phyloP scores from a whole-genome alignment of 1,284 basidiomycete genomes.

The Trametes versicolor region DNA sequence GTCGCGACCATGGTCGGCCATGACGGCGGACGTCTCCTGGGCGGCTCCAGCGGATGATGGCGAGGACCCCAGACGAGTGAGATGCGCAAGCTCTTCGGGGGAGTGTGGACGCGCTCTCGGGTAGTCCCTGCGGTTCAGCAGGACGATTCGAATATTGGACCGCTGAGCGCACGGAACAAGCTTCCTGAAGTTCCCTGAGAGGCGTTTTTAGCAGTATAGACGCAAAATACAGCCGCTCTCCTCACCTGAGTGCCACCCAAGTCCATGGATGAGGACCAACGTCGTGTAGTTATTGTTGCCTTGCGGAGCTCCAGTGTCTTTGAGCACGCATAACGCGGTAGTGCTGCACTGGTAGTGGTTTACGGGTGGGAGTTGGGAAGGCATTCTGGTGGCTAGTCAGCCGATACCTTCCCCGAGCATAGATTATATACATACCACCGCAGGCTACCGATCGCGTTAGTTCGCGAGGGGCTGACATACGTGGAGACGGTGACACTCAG shows the following conservation, averaged over 20 bases:
- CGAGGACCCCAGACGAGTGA: neutral
- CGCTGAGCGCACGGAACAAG: slow-evolving; percentile 9
- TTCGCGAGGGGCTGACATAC: neutral
- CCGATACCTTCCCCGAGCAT: neutral
- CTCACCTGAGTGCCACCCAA: slow-evolving; percentile 30
- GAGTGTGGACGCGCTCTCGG: slow-evolving; percentile 14
- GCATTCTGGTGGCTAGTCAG: neutral
- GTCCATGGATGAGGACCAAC: slow-evolving; percentile 80
- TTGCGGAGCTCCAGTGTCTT: slow-evolving; percentile 36
- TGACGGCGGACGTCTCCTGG: slow-evolving; percentile 4
- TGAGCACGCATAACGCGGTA: neutral
- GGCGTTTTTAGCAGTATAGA: neutral
- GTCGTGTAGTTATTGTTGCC: slow-evolving; percentile 80
- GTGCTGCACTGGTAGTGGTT: neutral
- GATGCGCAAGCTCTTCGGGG: neutral
- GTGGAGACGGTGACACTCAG: neutral
- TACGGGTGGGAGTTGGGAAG: neutral
- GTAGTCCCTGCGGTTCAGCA: slow-evolving; percentile 15
- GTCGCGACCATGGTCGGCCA: slow-evolving; percentile 9
- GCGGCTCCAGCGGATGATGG: neutral
- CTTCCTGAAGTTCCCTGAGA: neutral
- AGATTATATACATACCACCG: neutral
- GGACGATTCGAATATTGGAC: slow-evolving; percentile 14
- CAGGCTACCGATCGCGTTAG: neutral
- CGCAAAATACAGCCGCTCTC: no score